Evolutionary conservation across 441 rosid genomes (phyloP), one percentile per base, ranked within the genome.

Genomic region (Arabidopsis hybrid): DNA sequence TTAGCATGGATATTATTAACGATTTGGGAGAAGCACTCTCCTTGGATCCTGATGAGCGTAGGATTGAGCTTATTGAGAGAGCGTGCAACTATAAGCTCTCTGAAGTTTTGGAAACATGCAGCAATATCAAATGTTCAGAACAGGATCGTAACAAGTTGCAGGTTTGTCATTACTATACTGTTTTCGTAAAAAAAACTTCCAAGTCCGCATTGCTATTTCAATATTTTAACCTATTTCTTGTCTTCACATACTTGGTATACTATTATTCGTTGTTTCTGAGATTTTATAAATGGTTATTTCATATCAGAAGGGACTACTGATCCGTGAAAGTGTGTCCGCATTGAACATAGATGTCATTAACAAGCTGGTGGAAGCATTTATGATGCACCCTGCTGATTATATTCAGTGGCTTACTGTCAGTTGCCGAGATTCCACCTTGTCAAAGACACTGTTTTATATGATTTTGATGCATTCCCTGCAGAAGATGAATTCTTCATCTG

Each of bases 401-500:
- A 52, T 88, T 72, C 81, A 86, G 26, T 87, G 93, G 95, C 79
- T 96, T 74, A 75, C 73, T 50, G 71, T 75, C 78, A 88, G 86
- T 73, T 84, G 85, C 83, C 73, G 77, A 55, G 81, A 85, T 78
- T 68, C 67, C 74, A 78, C 67, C 74, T 60, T 83, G 63, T 89
- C 97, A 29, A 91, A 88, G 91, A 88, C 91, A 1, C 82, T 96
- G 50, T 78, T 91, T 79, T 80, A 87, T 82, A 74, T 92, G 86
- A 61, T 91, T 77, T 67, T 94, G 80, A 82, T 92, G 93, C 95
- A 89, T 63, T 86, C 97, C 61, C 7, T 78, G 47, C 60, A 67
- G 47, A 72, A 38, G 66, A 31, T 78, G 31, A 55, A 31, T 67
- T 60, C 73, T 77, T 71, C 68, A 35, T 65, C 76, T 60, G 81